Conservation (phyloP, 208 protist genomes). For the Crithidia mellificae region DNA sequence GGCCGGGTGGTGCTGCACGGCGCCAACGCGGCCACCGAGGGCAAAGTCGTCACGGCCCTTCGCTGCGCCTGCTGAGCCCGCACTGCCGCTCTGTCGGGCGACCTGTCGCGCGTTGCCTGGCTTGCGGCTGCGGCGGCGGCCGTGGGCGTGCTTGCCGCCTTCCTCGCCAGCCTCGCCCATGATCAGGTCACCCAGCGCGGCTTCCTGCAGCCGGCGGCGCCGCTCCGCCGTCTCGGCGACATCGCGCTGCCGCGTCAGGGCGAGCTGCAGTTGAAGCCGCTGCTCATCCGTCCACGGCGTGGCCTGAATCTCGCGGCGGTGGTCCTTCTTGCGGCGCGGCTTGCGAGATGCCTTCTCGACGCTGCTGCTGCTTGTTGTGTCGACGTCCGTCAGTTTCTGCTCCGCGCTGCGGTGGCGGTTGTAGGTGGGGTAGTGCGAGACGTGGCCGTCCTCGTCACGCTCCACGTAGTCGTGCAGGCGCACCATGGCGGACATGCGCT, state of each 20-base stretch:
- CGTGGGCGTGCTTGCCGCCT: not conserved
- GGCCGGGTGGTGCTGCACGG: slow-evolving; percentile 75
- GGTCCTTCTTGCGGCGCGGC: slow-evolving; percentile 14
- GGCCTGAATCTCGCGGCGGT: slow-evolving; percentile 32
- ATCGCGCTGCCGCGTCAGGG: slow-evolving; percentile 76
- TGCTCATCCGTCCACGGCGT: slow-evolving; percentile 87
- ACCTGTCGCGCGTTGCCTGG: not conserved
- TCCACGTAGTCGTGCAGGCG: slow-evolving; percentile 79
- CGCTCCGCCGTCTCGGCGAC: slow-evolving; percentile 69
- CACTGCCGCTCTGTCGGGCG: not conserved
- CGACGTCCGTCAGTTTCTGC: slow-evolving; percentile 24
- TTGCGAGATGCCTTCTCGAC: not conserved
- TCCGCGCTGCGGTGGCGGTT: slow-evolving; percentile 9
- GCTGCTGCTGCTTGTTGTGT: slow-evolving; percentile 18
- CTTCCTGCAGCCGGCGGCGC: slow-evolving; percentile 42
- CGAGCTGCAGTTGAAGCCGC: slow-evolving; percentile 87
- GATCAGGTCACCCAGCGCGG: slow-evolving; percentile 33
- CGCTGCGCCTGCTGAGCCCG: not conserved
- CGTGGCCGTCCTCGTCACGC: slow-evolving; percentile 66
- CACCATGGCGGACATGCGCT: slow-evolving; percentile 60
- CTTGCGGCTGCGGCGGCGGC: not conserved
- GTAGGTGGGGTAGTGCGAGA: slow-evolving; percentile 57
- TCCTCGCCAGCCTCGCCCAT: slow-evolving; percentile 13
- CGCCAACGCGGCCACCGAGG: slow-evolving; percentile 76
- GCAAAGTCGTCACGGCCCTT: slow-evolving; percentile 55